Base-by-base conservation (phyloP, 371 early-diverging fungal species). In the Dinochytrium kinnereticum region DNA sequence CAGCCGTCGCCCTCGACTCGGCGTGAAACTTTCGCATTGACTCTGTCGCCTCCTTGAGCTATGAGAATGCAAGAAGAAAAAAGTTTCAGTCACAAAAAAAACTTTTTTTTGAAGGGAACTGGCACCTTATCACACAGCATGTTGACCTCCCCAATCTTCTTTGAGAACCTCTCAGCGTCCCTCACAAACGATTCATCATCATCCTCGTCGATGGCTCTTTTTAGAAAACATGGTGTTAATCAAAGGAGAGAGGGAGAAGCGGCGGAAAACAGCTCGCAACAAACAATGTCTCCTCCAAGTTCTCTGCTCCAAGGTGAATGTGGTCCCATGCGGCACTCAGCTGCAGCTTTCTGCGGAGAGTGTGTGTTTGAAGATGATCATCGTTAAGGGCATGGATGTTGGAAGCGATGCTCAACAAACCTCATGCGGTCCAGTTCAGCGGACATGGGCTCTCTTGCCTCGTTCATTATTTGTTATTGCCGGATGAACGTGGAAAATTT, bases 261-360 rank as follows among this genome's bases (percentile, higher is more conserved):
- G 49, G 49, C 49, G 21, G 49, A 28, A 61, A 37, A 61, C 34
- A 61, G 36, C 7, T 17, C 10, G 30, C 30, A 31, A 61, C 61
- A 13, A 34, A 61, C 61, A 61, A 34, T 5, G 61, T 7, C 36
- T 61, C 61, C 24, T 61, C 61, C 3, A 61, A 36, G 61, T 61
- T 61, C n/a, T 61, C 61, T 3, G 31, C 37, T 31, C 61, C 61
- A 7, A 61, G 61, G 19, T 61, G 30, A 7, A 61, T 33, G 24
- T 61, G 61, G 15, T 61, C 61, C 61, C 31, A 37, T 3, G 61
- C 61, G 5, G 37, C 61, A 10, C 61, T 34, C 28, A 61, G 61
- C 34, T 61, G 61, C 10, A 61, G 61, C 24, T 61, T 61, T 15
- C 55, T 53, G 44, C 13, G 13, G 19, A 44, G 19, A 44, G n/a